Evolutionary conservation across 768 basidiomycete genomes (phyloP).

Genomic region (Xerocomellus intermedius): DNA sequence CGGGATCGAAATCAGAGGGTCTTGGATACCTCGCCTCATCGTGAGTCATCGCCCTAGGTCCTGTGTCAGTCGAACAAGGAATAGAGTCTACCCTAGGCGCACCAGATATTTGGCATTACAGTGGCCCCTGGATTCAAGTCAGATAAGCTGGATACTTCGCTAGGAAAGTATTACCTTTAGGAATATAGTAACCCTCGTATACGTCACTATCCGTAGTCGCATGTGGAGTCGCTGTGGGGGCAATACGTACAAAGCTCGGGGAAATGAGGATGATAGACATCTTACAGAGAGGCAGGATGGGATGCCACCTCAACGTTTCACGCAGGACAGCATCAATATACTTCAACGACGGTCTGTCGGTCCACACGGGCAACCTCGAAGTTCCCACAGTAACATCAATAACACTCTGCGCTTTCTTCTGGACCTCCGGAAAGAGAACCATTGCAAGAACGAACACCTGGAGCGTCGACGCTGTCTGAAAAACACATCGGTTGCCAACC

Average conservation of each 20-base stretch:
- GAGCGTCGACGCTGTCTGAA: slow-evolving; percentile 27
- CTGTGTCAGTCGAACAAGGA: background rate
- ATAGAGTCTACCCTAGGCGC: background rate
- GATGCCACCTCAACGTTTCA: slow-evolving; percentile 29
- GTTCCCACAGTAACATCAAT: slow-evolving; percentile 29
- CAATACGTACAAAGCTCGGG: background rate
- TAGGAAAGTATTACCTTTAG: slow-evolving; percentile 14
- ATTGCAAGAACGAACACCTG: slow-evolving; percentile 36
- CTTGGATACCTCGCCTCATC: slow-evolving; percentile 33
- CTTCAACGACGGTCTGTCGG: slow-evolving; percentile 25
- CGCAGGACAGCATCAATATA: slow-evolving; percentile 30
- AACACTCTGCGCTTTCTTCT: slow-evolving; percentile 27
- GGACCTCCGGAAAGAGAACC: slow-evolving; percentile 30
- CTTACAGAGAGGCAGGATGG: slow-evolving; percentile 25
- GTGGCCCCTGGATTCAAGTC: slow-evolving; percentile 17
- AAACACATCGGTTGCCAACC: background rate
- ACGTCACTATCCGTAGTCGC: slow-evolving; percentile 20
- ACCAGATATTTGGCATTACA: slow-evolving; percentile 31
- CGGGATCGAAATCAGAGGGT: slow-evolving; percentile 33
- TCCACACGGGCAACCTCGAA: slow-evolving; percentile 26
- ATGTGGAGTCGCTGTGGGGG: slow-evolving; percentile 15
- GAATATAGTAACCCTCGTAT: slow-evolving; percentile 30
- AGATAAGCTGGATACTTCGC: background rate
- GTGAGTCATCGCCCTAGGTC: slow-evolving; percentile 33
- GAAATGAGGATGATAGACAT: background rate